Percentiles rank a stretch among this genome's conserved stretches.
These are phyloP conservation scores for Fibroporia radiculosa DNA, from an alignment of 768 basidiomycete species.

Conservation along the genomic window DNA sequence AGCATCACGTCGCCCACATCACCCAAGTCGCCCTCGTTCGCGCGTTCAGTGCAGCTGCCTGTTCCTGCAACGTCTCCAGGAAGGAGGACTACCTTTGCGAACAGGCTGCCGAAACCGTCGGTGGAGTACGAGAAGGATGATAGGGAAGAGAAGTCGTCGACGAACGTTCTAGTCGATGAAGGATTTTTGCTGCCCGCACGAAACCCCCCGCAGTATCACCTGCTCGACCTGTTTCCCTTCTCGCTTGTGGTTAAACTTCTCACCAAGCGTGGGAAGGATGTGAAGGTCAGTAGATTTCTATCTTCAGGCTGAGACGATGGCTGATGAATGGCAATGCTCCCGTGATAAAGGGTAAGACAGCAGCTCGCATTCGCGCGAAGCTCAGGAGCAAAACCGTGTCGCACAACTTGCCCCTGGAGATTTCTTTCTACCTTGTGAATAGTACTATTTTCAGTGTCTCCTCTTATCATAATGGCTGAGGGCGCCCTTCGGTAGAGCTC, in stretches of 20 bases:
- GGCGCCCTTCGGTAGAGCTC: constrained; percentile 52
- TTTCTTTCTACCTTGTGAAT: constrained; percentile 59
- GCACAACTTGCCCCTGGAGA: constrained; percentile 63
- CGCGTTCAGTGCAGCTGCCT: constrained; percentile 3
- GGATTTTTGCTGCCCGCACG: constrained; percentile 41
- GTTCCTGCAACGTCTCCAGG: constrained; percentile 10
- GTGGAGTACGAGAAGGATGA: constrained; percentile 1
- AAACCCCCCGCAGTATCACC: constrained; percentile 49
- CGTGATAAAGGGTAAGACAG: constrained; percentile 43
- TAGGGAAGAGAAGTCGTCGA: constrained; percentile 15
- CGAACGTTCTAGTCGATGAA: constrained; percentile 28
- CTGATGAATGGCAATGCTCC: background rate
- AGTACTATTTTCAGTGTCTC: background rate
- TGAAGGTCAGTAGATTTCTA: constrained; percentile 25
- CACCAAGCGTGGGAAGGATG: constrained; percentile 36
- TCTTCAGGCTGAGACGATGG: background rate
- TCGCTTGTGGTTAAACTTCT: constrained; percentile 46
- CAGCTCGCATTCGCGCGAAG: constrained; percentile 44
- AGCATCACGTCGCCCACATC: constrained; percentile 3
- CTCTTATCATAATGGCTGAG: background rate
- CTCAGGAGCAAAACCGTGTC: constrained; percentile 32
- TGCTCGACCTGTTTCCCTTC: constrained; percentile 66
- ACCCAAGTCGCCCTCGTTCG: constrained; percentile 1
- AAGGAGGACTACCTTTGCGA: constrained; percentile 9
- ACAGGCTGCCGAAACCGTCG: constrained; percentile 6